phyloP scores from a whole-genome alignment of 208 protist species.

The Leptomonas pyrrhocoris region DNA sequence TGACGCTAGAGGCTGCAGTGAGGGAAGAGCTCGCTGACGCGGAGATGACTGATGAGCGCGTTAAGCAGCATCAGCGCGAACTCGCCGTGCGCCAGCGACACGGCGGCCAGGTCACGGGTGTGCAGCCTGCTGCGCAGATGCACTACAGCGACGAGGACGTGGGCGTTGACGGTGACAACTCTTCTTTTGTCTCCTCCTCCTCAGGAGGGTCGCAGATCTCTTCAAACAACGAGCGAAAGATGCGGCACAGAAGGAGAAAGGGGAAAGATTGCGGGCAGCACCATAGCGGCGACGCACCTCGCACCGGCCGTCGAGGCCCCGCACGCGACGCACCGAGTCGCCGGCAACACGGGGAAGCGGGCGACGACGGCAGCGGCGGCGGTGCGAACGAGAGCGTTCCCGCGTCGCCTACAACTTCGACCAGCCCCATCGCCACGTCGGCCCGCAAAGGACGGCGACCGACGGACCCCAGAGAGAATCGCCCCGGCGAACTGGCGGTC shows the following conservation, averaged over 20 bases:
- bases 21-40: conserved; percentile 21
- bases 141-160: conserved; percentile 19
- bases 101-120: neutral
- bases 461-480: conserved; percentile 6
- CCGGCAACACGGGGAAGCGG: conserved; percentile 2
- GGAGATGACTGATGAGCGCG: conserved; percentile 28
- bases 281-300: neutral
- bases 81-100: conserved; percentile 8
- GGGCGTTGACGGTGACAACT: conserved; percentile 6
- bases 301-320: neutral
- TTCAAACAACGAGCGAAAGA: neutral
- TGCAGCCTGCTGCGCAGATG: no score
- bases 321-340: neutral
- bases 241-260: neutral
- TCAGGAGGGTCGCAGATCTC: neutral
- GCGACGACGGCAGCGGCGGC: neutral
- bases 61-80: conserved; percentile 28
- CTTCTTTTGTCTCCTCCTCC: conserved; percentile 8
- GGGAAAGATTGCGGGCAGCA: neutral
- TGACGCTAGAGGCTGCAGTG: conserved; percentile 38
- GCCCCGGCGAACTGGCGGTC: conserved; percentile 26
- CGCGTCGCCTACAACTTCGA: neutral
- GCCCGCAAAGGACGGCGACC: neutral
- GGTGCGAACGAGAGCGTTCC: neutral
- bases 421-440: neutral